Evolutionary conservation across 176 grass and related monocot species (phyloP).

Genomic region (Juncus effusus): DNA sequence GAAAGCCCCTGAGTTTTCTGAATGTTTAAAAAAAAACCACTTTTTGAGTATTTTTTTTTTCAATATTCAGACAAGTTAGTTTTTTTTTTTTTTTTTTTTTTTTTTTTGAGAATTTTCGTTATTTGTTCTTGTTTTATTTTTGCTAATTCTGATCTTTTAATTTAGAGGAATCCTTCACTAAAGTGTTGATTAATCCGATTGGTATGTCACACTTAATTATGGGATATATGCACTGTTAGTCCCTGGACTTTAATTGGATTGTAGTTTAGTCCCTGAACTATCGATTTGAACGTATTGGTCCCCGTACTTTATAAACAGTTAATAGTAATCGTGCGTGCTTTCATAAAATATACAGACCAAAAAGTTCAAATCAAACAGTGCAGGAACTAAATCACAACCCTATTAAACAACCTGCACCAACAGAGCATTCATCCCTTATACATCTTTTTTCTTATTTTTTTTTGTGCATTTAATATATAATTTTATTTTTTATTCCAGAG

Average conservation of each 20-base stretch:
- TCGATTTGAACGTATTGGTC: too few relatives aligned
- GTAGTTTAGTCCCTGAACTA: too few relatives aligned
- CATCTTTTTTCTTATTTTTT: too few relatives aligned
- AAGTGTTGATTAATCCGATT: slow-evolving; percentile 61
- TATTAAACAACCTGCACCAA: too few relatives aligned
- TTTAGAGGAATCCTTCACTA: slow-evolving; percentile 73
- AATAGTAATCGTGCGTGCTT: too few relatives aligned
- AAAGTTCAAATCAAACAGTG: too few relatives aligned
- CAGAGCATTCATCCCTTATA: too few relatives aligned
- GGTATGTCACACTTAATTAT: slow-evolving; percentile 37
- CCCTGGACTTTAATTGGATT: too few relatives aligned
- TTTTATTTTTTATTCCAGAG: slow-evolving; percentile 48
- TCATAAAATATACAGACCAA: too few relatives aligned
- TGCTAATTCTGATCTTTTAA: background rate
- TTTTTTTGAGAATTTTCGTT: slow-evolving; percentile 3
- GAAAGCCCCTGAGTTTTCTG: too few relatives aligned
- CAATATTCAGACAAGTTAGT: background rate
- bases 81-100: background rate
- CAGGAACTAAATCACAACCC: too few relatives aligned
- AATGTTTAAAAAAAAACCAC: background rate
- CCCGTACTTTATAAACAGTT: too few relatives aligned
- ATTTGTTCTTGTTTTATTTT: background rate
- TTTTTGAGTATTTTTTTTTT: background rate
- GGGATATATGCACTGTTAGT: background rate
- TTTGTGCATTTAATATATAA: background rate